These are phyloP conservation scores for Isochrysis galbana DNA, from an alignment of 78 protist genomes.

Conservation along the genomic window DNA sequence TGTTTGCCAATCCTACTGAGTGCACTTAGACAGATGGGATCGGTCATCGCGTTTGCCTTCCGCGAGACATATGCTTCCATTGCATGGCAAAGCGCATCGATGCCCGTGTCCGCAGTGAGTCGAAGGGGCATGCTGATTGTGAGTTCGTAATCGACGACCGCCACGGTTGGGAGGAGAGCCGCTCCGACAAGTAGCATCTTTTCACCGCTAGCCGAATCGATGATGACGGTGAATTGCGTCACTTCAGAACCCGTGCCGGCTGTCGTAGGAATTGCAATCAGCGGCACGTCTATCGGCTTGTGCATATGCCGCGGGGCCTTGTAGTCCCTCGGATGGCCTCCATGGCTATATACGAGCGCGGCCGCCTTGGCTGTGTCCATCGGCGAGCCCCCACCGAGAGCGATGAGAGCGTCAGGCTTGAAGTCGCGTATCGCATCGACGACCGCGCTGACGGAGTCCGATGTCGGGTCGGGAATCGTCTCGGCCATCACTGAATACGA, in stretches of 20 bases:
- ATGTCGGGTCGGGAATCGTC: not conserved
- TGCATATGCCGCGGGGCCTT: not conserved
- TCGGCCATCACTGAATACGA: not conserved
- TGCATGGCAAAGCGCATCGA: not conserved
- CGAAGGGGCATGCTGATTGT: not conserved
- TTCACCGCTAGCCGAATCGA: not conserved
- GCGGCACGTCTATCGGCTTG: not conserved
- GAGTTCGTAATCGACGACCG: not conserved
- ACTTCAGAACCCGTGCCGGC: not conserved
- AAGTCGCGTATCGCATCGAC: not conserved
- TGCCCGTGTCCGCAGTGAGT: not conserved
- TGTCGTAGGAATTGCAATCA: not conserved
- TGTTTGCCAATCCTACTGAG: not conserved
- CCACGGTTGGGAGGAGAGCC: not conserved
- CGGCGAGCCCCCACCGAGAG: not conserved
- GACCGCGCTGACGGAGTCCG: not conserved
- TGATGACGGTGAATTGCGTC: not conserved
- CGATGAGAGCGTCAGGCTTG: not conserved
- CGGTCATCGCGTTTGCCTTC: not conserved
- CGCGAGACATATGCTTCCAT: not conserved
- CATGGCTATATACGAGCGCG: not conserved
- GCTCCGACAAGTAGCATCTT: not conserved
- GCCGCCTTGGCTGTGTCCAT: conserved; percentile 18
- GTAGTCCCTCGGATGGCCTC: not conserved
- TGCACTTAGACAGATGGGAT: not conserved